Conservation (phyloP, 257 asterid genomes). For the Solanum dulcamara region DNA sequence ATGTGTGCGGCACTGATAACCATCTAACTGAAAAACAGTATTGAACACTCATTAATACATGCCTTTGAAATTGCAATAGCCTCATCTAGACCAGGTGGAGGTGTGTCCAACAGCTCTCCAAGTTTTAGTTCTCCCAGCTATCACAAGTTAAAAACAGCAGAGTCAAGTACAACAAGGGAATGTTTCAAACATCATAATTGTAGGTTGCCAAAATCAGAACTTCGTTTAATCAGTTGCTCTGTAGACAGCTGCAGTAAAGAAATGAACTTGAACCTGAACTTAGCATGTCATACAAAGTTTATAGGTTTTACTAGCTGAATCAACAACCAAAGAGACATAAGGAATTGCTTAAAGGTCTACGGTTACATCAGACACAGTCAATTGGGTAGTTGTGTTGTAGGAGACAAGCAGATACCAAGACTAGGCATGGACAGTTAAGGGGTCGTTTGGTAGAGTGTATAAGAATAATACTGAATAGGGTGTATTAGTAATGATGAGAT, state of each 20-base stretch:
- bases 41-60: background rate
- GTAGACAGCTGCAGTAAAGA: background rate
- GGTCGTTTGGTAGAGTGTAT: too few relatives aligned
- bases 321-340: background rate
- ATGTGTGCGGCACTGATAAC: constrained; percentile 25
- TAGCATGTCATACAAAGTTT: background rate
- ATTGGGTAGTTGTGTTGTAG: background rate
- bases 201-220: background rate
- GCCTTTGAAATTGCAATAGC: constrained; percentile 72
- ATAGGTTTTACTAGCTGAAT: background rate
- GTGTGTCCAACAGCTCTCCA: constrained; percentile 59
- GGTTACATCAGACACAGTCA: background rate
- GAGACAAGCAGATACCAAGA: background rate
- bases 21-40: constrained; percentile 2
- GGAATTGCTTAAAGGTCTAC: background rate
- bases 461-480: background rate
- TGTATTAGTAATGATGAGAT: background rate
- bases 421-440: background rate
- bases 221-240: background rate
- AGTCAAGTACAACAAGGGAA: background rate
- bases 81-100: constrained; percentile 76
- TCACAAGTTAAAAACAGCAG: background rate
- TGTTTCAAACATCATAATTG: background rate
- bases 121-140: constrained; percentile 63
- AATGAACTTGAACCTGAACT: background rate